phyloP scores from a whole-genome alignment of 495 filamentous ascomycete species.

The Neurospora intermedia region DNA sequence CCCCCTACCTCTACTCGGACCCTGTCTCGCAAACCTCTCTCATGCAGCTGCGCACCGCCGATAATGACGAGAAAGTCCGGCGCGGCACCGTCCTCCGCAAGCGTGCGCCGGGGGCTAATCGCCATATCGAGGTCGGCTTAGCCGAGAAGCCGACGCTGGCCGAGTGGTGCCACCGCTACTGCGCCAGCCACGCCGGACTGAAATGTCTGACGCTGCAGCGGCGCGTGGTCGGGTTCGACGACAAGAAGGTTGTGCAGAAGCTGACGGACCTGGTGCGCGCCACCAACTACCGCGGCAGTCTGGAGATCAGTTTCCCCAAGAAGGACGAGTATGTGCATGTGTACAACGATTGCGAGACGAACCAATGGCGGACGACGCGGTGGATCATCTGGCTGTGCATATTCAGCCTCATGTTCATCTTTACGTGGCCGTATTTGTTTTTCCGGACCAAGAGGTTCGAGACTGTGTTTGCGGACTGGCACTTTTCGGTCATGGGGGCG shows the following conservation, averaged over 20 bases:
- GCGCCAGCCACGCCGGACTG: slow-evolving; percentile 34
- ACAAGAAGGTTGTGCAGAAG: slow-evolving; percentile 29
- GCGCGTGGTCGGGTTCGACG: slow-evolving; percentile 41
- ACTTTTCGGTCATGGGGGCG: slow-evolving; percentile 27
- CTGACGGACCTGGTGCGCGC: slow-evolving; percentile 37
- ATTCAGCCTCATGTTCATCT: slow-evolving; percentile 48
- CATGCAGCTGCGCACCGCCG: slow-evolving; percentile 23
- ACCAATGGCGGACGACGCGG: slow-evolving; percentile 43
- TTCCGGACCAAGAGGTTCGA: slow-evolving; percentile 51
- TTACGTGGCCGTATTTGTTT: slow-evolving; percentile 54
- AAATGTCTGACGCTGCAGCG: slow-evolving; percentile 43
- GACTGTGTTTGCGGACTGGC: slow-evolving; percentile 44
- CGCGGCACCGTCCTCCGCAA: slow-evolving; percentile 32
- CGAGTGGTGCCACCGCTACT: slow-evolving; percentile 49
- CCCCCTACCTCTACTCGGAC: slow-evolving; percentile 36
- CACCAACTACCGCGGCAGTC: slow-evolving; percentile 51
- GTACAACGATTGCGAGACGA: slow-evolving; percentile 44
- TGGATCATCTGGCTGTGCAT: slow-evolving; percentile 52
- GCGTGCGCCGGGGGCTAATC: slow-evolving; percentile 29
- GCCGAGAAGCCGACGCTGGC: slow-evolving; percentile 30
- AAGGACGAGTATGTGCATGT: slow-evolving; percentile 37
- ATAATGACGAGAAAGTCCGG: slow-evolving; percentile 27
- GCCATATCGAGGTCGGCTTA: slow-evolving; percentile 26
- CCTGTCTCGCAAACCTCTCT: slow-evolving; percentile 19
- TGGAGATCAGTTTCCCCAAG: slow-evolving; percentile 42